A percentile compares a stretch with the other conserved stretches of the same genome.
Evolutionary conservation across 2,329 filamentous ascomycete species (phyloP).

Genomic region (Herpomyces periplanetae): DNA sequence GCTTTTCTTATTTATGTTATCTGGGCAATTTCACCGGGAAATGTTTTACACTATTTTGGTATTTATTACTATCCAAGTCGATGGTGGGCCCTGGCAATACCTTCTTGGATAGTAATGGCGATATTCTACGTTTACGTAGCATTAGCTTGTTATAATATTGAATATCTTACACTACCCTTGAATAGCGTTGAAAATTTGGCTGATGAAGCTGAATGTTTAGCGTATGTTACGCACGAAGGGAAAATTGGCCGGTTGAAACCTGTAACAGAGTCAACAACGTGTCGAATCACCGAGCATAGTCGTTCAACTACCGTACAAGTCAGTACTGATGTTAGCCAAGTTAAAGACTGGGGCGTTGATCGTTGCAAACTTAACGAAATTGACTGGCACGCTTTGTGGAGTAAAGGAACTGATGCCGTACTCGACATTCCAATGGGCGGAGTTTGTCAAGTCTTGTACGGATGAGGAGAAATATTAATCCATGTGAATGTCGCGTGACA

Average conservation of each 20-base stretch:
- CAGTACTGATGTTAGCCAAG: no score
- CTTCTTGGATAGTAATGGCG: constrained; percentile 52
- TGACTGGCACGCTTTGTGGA: constrained; percentile 57
- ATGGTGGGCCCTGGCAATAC: constrained; percentile 85
- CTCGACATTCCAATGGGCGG: constrained; percentile 86
- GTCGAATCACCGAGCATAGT: no score
- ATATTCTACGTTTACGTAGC: constrained; percentile 80
- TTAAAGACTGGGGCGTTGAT: no score
- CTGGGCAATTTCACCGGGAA: no score
- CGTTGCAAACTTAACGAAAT: no score
- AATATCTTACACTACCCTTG: constrained; percentile 46
- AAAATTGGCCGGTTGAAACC: constrained; percentile 6
- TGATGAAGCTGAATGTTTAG: constrained; percentile 30
- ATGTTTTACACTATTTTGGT: constrained; percentile 61
- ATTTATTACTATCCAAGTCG: constrained; percentile 90
- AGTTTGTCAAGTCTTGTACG: constrained; percentile 77
- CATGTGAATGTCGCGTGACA: no score
- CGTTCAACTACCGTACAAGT: no score
- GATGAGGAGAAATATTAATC: no score
- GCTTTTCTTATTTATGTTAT: no score
- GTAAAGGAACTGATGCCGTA: constrained; percentile 67
- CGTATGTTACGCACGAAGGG: constrained; percentile 6
- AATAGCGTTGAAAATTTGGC: constrained; percentile 53
- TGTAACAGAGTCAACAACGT: no score
- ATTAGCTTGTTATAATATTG: constrained; percentile 57